A percentile compares a stretch with the other conserved stretches of the same genome.
phyloP scores from a whole-genome alignment of 257 asterid species.

The Verbena officinalis region DNA sequence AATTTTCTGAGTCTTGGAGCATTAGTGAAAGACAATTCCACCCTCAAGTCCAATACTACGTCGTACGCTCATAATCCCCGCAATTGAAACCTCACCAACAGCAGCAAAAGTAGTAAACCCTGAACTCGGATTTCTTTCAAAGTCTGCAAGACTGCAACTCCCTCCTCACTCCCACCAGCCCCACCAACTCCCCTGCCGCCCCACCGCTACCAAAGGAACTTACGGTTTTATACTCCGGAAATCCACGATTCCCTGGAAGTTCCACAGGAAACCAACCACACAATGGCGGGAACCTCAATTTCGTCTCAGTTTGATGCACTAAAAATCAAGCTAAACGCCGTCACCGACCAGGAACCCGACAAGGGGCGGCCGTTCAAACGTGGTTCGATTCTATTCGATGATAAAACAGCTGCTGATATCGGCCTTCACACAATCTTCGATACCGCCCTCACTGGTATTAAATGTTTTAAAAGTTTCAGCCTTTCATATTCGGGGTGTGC shows the following conservation, averaged over 20 bases:
- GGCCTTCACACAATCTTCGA: slow-evolving; percentile 59
- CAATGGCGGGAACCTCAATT: slow-evolving; percentile 63
- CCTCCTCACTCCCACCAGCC: slow-evolving; percentile 4
- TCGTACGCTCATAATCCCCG: not conserved
- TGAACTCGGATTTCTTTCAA: too few relatives aligned
- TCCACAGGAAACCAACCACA: slow-evolving; percentile 3
- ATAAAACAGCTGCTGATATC: slow-evolving; percentile 81
- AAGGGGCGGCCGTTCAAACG: slow-evolving; percentile 73
- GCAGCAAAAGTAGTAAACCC: slow-evolving; percentile 43
- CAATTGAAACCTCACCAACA: too few relatives aligned
- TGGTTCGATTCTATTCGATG: slow-evolving; percentile 72
- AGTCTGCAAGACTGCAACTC: slow-evolving; percentile 19
- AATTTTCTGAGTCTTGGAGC: too few relatives aligned
- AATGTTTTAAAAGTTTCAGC: not conserved
- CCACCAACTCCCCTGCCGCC: not conserved
- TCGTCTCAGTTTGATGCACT: slow-evolving; percentile 71
- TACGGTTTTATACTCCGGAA: not conserved
- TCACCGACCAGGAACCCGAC: slow-evolving; percentile 62
- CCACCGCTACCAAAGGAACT: not conserved
- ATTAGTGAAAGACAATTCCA: too few relatives aligned
- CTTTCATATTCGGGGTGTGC: slow-evolving; percentile 22
- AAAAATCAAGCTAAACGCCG: slow-evolving; percentile 47
- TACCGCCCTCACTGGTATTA: slow-evolving; percentile 62
- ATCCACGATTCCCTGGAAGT: not conserved
- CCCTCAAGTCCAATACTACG: too few relatives aligned